These are phyloP conservation scores for Triticum aestivum DNA, from an alignment of 176 grass and related monocot species.

Conservation along the genomic window DNA sequence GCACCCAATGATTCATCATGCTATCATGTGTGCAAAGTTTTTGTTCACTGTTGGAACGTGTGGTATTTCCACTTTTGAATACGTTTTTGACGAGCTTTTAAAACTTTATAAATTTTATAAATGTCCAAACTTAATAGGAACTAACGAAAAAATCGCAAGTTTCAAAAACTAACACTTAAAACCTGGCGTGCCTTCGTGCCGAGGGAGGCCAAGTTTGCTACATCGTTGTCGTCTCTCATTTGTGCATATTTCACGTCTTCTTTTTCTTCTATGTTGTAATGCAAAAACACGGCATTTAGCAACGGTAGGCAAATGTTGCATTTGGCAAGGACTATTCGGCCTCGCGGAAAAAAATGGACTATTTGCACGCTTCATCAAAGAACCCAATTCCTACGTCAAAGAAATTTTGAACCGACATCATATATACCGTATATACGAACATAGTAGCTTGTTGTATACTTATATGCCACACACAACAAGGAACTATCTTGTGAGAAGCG, in stretches of 20 bases:
- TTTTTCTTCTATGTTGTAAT: background rate
- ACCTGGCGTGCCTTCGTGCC: too few species aligned
- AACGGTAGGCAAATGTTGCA: background rate
- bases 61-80: too few species aligned
- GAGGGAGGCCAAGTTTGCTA: background rate
- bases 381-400: background rate
- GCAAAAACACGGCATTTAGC: background rate
- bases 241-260: background rate
- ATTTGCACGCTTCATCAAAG: background rate
- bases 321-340: background rate
- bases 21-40: background rate
- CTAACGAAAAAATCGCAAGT: too few species aligned
- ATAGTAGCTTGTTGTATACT: too few species aligned
- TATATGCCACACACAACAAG: background rate
- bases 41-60: background rate
- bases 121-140: too few species aligned
- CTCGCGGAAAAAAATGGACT: background rate
- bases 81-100: too few species aligned
- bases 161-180: too few species aligned
- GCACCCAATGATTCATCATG: background rate
- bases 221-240: background rate
- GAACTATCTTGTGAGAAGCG: background rate
- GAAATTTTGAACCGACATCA: background rate
- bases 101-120: too few species aligned
- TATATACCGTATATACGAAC: too few species aligned